These are phyloP conservation scores for Lodderomyces theae DNA, from an alignment of 1,139 yeast genomes.

Conservation along the genomic window DNA sequence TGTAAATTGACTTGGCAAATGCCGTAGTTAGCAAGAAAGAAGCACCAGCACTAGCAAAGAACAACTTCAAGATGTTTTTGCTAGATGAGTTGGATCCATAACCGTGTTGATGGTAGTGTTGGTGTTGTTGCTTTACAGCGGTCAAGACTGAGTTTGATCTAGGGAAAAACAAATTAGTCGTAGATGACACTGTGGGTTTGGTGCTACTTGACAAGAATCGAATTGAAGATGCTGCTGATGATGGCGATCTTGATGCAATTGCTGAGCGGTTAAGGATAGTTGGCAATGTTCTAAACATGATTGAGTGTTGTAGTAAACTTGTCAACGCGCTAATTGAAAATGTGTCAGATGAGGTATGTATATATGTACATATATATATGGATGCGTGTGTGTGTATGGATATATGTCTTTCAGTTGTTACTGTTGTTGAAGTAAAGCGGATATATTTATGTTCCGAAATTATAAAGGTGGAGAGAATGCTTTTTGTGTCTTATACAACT, in stretches of 20 bases:
- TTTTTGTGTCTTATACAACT: too few relatives aligned
- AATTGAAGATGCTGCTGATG: constrained; percentile 3
- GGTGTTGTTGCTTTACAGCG: constrained; percentile 1
- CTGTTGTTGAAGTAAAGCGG: too few relatives aligned
- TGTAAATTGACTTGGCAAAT: constrained; percentile 11
- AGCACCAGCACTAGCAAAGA: constrained; percentile 14
- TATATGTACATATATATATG: too few relatives aligned
- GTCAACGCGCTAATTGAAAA: too few relatives aligned
- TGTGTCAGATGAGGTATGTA: too few relatives aligned
- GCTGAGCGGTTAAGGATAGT: constrained; percentile 1
- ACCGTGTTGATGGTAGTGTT: constrained; percentile 3
- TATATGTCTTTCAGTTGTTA: too few relatives aligned
- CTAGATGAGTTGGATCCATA: constrained; percentile 4
- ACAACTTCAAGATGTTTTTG: constrained; percentile 12
- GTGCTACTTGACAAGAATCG: constrained; percentile 3
- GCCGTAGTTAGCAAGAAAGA: constrained; percentile 12
- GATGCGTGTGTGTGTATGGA: too few relatives aligned
- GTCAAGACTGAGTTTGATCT: background rate
- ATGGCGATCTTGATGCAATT: constrained; percentile 1
- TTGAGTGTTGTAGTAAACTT: too few relatives aligned
- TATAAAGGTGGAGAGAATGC: too few relatives aligned
- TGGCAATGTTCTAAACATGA: background rate
- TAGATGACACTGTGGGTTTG: background rate
- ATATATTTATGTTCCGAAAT: too few relatives aligned
- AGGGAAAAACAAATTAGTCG: constrained; percentile 1